Evolutionary conservation across 164 flowering plant species (phyloP), one percentile per base, ranked within the genome.

Genomic region (Vitis labrusca): DNA sequence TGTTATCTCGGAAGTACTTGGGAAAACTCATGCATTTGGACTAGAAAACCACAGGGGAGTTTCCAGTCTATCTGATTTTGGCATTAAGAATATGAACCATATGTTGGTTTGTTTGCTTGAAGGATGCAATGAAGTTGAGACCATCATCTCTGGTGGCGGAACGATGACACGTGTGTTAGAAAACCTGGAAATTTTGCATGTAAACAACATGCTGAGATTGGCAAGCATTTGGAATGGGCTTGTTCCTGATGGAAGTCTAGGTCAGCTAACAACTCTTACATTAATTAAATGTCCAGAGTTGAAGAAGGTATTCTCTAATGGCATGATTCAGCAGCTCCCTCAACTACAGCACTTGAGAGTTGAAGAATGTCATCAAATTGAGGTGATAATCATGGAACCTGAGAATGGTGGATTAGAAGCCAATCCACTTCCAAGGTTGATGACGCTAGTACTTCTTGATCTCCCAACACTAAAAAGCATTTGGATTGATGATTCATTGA

Each of bases 401-500:
- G 49, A 37, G 55, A 50, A 32, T 11, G 4, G 11, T 17, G 19
- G 58, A 32, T 47, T 59, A 12, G 57, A 49, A 30, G 1, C n/a
- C 1, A 4, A n/a, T 13, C 32, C 16, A 47, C 59, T 75, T 14
- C 66, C 70, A 9, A 70, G 23, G 8, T 16, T 75, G 19, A 54
- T 55, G 50, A 56, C 11, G 0, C 52, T 75, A 4, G 59, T 15
- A n/a, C 74, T 75, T 15, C 14, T n/a, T 13, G 50, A 52, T 11
- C 50, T 75, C 47, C 67, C 65, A 27, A 57, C 10, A 5, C 51
- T 75, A 8, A 56, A 9, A 7, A 66, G 27, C 44, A 75, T 75
- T 14, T 15, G 56, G 12, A 23, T 10, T 1, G 23, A 19, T 65
- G 57, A 30, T 3, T 60, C 51, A 23, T 56, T 70, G 30, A 50